phyloP scores from a whole-genome alignment of 163 green algal genomes.

The Trebouxia gelatinosa region DNA sequence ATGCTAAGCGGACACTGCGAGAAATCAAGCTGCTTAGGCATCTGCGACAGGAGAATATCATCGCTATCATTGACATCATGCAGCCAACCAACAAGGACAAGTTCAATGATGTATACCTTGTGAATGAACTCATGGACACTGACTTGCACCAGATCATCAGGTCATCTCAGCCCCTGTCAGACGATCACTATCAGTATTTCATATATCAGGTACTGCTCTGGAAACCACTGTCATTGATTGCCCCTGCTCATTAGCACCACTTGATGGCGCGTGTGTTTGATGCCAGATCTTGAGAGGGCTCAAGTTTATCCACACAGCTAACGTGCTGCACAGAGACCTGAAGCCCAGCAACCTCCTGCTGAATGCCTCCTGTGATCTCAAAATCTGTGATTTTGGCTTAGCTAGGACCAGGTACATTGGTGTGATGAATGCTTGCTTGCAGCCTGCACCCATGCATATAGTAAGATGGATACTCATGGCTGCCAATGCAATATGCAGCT shows the following conservation, averaged over 20 bases:
- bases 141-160: constrained; percentile 99
- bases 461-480: no score
- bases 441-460: no score
- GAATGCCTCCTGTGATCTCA: constrained; percentile 97
- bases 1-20: constrained; percentile 89
- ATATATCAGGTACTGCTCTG: constrained; percentile 79
- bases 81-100: constrained; percentile 45
- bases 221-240: neutral
- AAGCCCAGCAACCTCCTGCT: constrained; percentile 98
- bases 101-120: constrained; percentile 97
- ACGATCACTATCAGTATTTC: constrained; percentile 99
- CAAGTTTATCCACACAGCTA: constrained; percentile 96
- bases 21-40: constrained; percentile 92
- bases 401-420: constrained; percentile 82
- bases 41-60: constrained; percentile 94
- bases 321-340: constrained; percentile 96
- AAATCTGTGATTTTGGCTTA: constrained; percentile 99
- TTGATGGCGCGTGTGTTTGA: neutral
- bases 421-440: no score
- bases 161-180: constrained; percentile 86
- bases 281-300: constrained; percentile 87
- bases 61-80: constrained; percentile 73
- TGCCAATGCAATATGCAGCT: constrained; percentile 56
- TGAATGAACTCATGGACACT: constrained; percentile 99
- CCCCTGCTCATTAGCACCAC: neutral